These are phyloP conservation scores for Naganishia albida DNA, from an alignment of 1,284 basidiomycete species.

Conservation along the genomic window DNA sequence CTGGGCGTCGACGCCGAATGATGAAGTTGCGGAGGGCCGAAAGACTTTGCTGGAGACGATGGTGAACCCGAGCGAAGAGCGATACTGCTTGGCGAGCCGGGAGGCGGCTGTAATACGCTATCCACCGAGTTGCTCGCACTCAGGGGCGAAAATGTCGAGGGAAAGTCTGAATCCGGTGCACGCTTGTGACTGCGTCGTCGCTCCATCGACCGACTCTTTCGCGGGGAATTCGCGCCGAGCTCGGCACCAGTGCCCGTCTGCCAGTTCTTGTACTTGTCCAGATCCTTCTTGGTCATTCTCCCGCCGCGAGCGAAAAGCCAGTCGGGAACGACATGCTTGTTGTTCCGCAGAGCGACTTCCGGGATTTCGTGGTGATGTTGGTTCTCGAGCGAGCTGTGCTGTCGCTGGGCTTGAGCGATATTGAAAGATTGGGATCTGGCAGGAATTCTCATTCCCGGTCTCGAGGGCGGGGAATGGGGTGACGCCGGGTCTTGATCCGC, in stretches of 20 bases:
- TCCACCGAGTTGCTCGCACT: constrained; percentile 14
- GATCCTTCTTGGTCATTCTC: constrained; percentile 33
- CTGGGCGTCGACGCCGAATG: constrained; percentile 48
- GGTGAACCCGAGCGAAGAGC: constrained; percentile 37
- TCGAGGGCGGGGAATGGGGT: not conserved
- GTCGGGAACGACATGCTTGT: constrained; percentile 92
- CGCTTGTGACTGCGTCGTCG: constrained; percentile 18
- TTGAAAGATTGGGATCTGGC: constrained; percentile 25
- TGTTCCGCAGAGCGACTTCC: constrained; percentile 85
- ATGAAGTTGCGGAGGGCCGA: constrained; percentile 40
- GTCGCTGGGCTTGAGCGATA: constrained; percentile 3
- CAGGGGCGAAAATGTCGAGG: constrained; percentile 21
- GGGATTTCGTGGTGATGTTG: constrained; percentile 65
- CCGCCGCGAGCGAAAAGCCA: constrained; percentile 66
- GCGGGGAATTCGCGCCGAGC: not conserved
- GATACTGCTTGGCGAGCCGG: constrained; percentile 43
- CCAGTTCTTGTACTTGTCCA: constrained; percentile 32
- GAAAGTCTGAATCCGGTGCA: constrained; percentile 27
- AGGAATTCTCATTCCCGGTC: constrained; percentile 20
- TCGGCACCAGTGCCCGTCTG: constrained; percentile 30
- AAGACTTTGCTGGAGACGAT: constrained; percentile 29
- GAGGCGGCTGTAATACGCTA: constrained; percentile 35
- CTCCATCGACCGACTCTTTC: constrained; percentile 5
- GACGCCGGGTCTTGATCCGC: not conserved
- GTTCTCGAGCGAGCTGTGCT: constrained; percentile 33